These are phyloP conservation scores for Radiomyces spectabilis DNA, from an alignment of 192 early-diverging fungal species.

Conservation along the genomic window DNA sequence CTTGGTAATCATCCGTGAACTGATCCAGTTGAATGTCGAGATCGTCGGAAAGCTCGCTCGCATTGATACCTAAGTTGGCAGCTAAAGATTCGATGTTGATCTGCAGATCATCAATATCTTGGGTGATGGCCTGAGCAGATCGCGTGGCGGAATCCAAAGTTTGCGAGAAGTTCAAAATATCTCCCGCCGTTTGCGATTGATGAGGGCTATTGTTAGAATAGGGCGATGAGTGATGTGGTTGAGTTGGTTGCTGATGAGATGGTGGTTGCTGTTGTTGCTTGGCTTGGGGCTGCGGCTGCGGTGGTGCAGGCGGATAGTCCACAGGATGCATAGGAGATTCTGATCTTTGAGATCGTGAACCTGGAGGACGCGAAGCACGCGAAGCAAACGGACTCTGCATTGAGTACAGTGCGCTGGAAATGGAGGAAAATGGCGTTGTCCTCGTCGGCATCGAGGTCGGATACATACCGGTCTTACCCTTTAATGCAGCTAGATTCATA, in stretches of 20 bases:
- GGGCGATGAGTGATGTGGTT: too few relatives aligned
- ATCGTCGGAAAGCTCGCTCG: not conserved
- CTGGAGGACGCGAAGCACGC: too few relatives aligned
- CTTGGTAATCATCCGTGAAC: not conserved
- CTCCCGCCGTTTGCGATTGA: not conserved
- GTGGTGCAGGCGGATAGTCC: too few relatives aligned
- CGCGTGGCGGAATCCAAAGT: not conserved
- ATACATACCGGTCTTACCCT: not conserved
- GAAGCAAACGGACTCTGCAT: not conserved
- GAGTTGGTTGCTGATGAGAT: too few relatives aligned
- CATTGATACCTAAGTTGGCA: slow-evolving; percentile 1
- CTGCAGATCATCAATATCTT: slow-evolving; percentile 10
- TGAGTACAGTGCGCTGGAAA: too few relatives aligned
- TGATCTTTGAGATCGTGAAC: too few relatives aligned
- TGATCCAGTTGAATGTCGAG: not conserved
- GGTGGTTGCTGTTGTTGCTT: too few relatives aligned
- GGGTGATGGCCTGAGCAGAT: slow-evolving; percentile 4
- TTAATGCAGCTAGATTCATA: not conserved
- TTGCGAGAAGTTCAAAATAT: not conserved
- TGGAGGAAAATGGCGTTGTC: not conserved
- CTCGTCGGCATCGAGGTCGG: not conserved
- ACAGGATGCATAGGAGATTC: too few relatives aligned
- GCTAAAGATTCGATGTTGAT: slow-evolving; percentile 7
- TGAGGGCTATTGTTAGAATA: not conserved
- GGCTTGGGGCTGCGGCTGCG: too few relatives aligned